Evolutionary conservation across 495 filamentous ascomycete species (phyloP).

Genomic region (Penicillium angulare): DNA sequence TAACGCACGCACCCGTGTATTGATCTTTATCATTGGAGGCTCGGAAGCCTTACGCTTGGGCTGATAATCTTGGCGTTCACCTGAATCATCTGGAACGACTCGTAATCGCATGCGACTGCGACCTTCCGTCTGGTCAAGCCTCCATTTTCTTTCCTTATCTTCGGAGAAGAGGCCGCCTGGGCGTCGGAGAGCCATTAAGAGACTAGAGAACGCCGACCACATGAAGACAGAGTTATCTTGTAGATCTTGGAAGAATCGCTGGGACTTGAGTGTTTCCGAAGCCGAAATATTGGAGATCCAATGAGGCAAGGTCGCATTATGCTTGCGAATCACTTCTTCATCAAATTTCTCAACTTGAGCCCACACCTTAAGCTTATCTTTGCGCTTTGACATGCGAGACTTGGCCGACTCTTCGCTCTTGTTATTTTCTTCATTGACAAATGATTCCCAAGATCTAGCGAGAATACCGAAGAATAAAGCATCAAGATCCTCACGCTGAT

Average conservation of each 20-base stretch:
- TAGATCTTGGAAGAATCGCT: slow-evolving; percentile 82
- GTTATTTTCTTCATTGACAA: slow-evolving; percentile 74
- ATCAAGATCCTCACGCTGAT: slow-evolving; percentile 78
- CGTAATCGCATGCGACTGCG: slow-evolving; percentile 91
- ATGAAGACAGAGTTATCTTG: slow-evolving; percentile 82
- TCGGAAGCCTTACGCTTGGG: slow-evolving; percentile 72
- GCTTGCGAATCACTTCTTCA: slow-evolving; percentile 70
- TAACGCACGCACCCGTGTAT: slow-evolving; percentile 32
- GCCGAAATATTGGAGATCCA: slow-evolving; percentile 95
- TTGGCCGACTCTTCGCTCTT: slow-evolving; percentile 70
- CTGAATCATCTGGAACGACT: slow-evolving; percentile 70
- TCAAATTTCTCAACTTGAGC: slow-evolving; percentile 59
- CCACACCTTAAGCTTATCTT: slow-evolving; percentile 80
- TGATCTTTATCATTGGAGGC: slow-evolving; percentile 38
- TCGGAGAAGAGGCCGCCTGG: slow-evolving; percentile 78
- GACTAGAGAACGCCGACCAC: slow-evolving; percentile 65
- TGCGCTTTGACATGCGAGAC: slow-evolving; percentile 65
- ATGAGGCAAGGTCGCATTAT: slow-evolving; percentile 78
- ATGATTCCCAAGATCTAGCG: slow-evolving; percentile 79
- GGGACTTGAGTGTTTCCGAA: slow-evolving; percentile 87
- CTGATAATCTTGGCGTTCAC: slow-evolving; percentile 72
- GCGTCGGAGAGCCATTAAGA: slow-evolving; percentile 69
- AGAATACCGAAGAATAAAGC: slow-evolving; percentile 73
- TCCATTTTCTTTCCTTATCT: slow-evolving; percentile 68
- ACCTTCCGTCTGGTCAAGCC: slow-evolving; percentile 91